These are phyloP conservation scores for Cladosporium sp. DNA, from an alignment of 2,329 filamentous ascomycete species.

Conservation along the genomic window DNA sequence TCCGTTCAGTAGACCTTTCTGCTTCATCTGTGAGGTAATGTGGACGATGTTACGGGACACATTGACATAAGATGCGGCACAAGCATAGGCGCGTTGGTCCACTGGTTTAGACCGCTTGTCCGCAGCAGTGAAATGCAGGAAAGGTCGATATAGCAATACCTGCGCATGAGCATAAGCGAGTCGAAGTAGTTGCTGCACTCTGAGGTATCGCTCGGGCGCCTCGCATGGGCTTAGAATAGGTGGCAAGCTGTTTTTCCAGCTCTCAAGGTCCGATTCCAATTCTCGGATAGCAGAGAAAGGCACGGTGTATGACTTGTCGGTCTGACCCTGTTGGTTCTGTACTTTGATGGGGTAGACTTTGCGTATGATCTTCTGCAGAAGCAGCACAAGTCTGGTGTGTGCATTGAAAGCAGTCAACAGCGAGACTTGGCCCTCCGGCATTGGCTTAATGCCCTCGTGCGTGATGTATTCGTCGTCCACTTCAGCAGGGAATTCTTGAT, in stretches of 20 bases:
- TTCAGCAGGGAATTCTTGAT: slow-evolving; percentile 51
- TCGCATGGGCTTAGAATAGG: slow-evolving; percentile 78
- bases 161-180: slow-evolving; percentile 83
- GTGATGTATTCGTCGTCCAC: slow-evolving; percentile 56
- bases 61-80: slow-evolving; percentile 66
- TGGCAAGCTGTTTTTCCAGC: slow-evolving; percentile 69
- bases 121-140: slow-evolving; percentile 78
- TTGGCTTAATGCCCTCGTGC: slow-evolving; percentile 51
- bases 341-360: slow-evolving; percentile 66
- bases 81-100: slow-evolving; percentile 79
- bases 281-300: slow-evolving; percentile 66
- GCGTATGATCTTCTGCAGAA: slow-evolving; percentile 63
- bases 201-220: slow-evolving; percentile 66
- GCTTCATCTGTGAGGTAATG: slow-evolving; percentile 76
- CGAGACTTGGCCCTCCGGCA: slow-evolving; percentile 58
- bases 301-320: slow-evolving; percentile 61
- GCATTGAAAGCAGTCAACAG: slow-evolving; percentile 63
- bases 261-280: slow-evolving; percentile 63
- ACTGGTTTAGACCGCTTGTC: slow-evolving; percentile 53
- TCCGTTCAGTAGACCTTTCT: slow-evolving; percentile 72
- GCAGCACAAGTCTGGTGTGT: slow-evolving; percentile 59
- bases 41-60: slow-evolving; percentile 75
- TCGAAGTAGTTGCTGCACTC: slow-evolving; percentile 71
- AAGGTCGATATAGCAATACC: slow-evolving; percentile 79
- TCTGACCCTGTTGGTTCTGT: slow-evolving; percentile 37